A percentile compares a stretch with the other conserved stretches of the same genome.
Conservation (phyloP, 768 basidiomycete genomes). For the Rhizopogon roseolus region DNA sequence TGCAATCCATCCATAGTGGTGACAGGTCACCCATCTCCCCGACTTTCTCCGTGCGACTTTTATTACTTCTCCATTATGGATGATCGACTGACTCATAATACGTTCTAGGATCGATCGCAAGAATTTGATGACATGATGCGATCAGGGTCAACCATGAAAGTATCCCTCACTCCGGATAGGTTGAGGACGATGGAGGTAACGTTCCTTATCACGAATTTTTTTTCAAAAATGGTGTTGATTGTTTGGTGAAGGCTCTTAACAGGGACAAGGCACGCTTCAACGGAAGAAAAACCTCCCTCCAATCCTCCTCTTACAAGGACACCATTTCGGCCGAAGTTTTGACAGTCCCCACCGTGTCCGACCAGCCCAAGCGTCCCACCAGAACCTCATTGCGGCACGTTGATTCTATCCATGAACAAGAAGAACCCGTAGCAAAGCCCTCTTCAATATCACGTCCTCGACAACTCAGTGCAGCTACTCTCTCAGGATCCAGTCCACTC, state of each 20-base stretch:
- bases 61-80: background rate
- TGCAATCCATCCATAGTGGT: conserved; percentile 29
- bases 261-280: conserved; percentile 54
- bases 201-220: conserved; percentile 12
- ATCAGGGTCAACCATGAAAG: conserved; percentile 88
- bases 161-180: conserved; percentile 92
- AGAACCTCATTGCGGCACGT: conserved; percentile 48
- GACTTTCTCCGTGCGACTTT: conserved; percentile 26
- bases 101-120: conserved; percentile 50
- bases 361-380: conserved; percentile 17
- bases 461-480: conserved; percentile 41
- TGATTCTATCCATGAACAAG: conserved; percentile 63
- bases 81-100: conserved; percentile 1
- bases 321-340: conserved; percentile 12
- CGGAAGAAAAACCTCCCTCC: conserved; percentile 18
- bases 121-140: conserved; percentile 94
- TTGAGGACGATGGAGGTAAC: conserved; percentile 87
- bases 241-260: conserved; percentile 54
- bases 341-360: conserved; percentile 11
- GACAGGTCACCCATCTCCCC: conserved; percentile 31
- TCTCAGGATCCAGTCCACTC: conserved; percentile 27
- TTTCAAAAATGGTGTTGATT: conserved; percentile 7
- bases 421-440: conserved; percentile 34
- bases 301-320: conserved; percentile 18
- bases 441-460: conserved; percentile 37